Evolutionary conservation across 2,329 filamentous ascomycete genomes (phyloP), one percentile per base, ranked within the genome.

Genomic region (Paracorniculantispora psalliotae): DNA sequence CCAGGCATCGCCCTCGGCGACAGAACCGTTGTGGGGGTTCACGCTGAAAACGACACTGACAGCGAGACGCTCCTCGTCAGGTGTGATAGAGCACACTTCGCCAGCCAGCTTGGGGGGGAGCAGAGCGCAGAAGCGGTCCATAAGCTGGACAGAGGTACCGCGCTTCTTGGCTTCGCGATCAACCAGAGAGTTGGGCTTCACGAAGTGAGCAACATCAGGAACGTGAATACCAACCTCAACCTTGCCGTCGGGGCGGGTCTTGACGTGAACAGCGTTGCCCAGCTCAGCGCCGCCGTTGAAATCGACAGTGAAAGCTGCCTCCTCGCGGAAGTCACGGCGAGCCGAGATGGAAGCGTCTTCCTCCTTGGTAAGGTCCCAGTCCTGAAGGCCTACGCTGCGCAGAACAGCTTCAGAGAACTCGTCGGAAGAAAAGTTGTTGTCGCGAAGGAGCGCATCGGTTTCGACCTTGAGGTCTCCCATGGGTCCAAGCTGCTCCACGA

Each of bases 381-480:
- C 90, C 64, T 96, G 91, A 65, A 92, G 88, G 41, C 91, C 91
- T 63, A 97, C 90, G 70, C 91, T 97, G 72, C 93, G 92, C 64
- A 96, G 78, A 51, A 99, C 94, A 59, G 94, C 93, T 68, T 99
- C 94, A 5, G 93, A 96, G 73, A 99, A 99, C 65, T 97, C 94
- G 69, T 99, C 94, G 0, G 92, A 92, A 15, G 90, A 90, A 71
- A 99, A 99, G 79, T 99, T 99, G 83, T 99, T 99, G 79, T 99
- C 94, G 62, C 94, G 89, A 54, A 99, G 84, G 59, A 99, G 84
- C 60, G 94, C 94, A 77, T 99, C 94, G 2, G 94, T 99, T 77
- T 99, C 94, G 60, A 99, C 93, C 78, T 92, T 96, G 66, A 96
- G 82, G 71, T 99, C 92, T 65, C 94, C 94, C 90, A 97, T 97